Evolutionary conservation across 768 basidiomycete genomes (phyloP).

Genomic region (Dioszegia hungarica): DNA sequence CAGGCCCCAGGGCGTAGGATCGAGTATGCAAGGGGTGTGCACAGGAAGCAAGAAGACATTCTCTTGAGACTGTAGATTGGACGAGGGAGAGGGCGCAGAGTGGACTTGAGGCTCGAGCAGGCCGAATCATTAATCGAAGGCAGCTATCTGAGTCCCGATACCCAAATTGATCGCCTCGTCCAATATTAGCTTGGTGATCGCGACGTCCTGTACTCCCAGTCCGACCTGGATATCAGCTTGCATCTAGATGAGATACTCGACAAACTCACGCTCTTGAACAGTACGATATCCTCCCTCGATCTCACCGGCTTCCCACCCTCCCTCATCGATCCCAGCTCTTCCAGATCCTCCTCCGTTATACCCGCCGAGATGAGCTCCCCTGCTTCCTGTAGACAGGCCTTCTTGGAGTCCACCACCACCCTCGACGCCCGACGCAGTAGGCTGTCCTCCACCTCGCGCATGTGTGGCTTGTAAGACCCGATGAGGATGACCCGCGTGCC

Average conservation of each 20-base stretch:
- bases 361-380: constrained; percentile 69
- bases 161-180: constrained; percentile 58
- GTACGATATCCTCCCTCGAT: constrained; percentile 63
- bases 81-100: too few species aligned
- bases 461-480: constrained; percentile 73
- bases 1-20: too few species aligned
- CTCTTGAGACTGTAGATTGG: too few species aligned
- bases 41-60: too few species aligned
- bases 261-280: constrained; percentile 68
- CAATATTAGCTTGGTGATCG: constrained; percentile 67
- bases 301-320: constrained; percentile 32
- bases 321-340: constrained; percentile 69
- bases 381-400: constrained; percentile 69
- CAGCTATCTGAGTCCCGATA: constrained; percentile 55
- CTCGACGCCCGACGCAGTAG: constrained; percentile 58
- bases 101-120: too few species aligned
- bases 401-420: constrained; percentile 69
- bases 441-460: constrained; percentile 67
- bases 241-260: not conserved
- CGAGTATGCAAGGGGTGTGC: too few species aligned
- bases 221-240: constrained; percentile 52
- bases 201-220: constrained; percentile 79
- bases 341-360: constrained; percentile 50
- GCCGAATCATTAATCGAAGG: constrained; percentile 53
- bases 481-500: constrained; percentile 70